phyloP scores from a whole-genome alignment of 1,284 basidiomycete species.

The Sphaerobolus stellatus region DNA sequence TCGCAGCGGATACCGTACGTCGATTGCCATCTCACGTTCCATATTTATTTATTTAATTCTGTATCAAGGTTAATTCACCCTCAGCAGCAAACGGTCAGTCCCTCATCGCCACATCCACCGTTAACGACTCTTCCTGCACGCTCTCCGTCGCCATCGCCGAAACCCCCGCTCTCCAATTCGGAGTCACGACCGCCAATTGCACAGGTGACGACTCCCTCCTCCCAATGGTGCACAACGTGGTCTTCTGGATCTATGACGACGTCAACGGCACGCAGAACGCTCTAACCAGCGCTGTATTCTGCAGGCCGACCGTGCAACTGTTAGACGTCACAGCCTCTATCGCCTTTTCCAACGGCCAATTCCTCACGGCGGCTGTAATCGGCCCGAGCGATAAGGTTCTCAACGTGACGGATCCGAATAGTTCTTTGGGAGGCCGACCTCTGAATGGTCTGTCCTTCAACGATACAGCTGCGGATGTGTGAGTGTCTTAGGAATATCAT shows the following conservation, averaged over 20 bases:
- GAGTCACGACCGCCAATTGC: slow-evolving; percentile 19
- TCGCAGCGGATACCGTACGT: slow-evolving; percentile 35
- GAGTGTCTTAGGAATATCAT: background rate
- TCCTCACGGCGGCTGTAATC: slow-evolving; percentile 3
- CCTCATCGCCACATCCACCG: slow-evolving; percentile 44
- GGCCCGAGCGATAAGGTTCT: slow-evolving; percentile 40
- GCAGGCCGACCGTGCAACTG: slow-evolving; percentile 42
- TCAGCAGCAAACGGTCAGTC: slow-evolving; percentile 26
- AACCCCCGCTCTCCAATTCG: slow-evolving; percentile 32
- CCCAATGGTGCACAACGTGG: slow-evolving; percentile 46
- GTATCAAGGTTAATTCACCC: slow-evolving; percentile 29
- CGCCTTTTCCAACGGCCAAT: slow-evolving; percentile 23
- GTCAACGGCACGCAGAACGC: background rate
- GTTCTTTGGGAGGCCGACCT: slow-evolving; percentile 42
- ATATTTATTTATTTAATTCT: background rate
- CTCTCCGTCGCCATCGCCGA: background rate
- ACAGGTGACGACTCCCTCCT: slow-evolving; percentile 17
- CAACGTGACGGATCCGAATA: slow-evolving; percentile 39
- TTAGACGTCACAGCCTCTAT: slow-evolving; percentile 41
- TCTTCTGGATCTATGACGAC: slow-evolving; percentile 50
- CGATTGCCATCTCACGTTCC: background rate
- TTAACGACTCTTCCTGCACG: slow-evolving; percentile 38
- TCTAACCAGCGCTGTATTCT: slow-evolving; percentile 43
- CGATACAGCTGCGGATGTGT: slow-evolving; percentile 36
- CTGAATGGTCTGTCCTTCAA: slow-evolving; percentile 55